These are phyloP conservation scores for Rhizopogon rudus DNA, from an alignment of 768 basidiomycete species.

Conservation along the genomic window DNA sequence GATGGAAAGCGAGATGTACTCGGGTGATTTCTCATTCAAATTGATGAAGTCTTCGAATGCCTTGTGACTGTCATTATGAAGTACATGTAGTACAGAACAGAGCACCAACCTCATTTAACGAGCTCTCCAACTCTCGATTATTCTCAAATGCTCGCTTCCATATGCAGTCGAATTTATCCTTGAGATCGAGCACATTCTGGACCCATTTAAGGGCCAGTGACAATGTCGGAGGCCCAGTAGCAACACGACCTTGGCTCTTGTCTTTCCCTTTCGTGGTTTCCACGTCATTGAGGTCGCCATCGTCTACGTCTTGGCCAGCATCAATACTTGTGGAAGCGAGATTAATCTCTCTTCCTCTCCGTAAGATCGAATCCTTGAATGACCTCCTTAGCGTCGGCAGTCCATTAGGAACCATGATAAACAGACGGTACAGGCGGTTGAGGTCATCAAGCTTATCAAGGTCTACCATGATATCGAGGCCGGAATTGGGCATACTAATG, in stretches of 20 bases:
- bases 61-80: slow-evolving; percentile 35
- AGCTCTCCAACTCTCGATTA: slow-evolving; percentile 75
- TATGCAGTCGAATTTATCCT: slow-evolving; percentile 83
- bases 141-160: slow-evolving; percentile 66
- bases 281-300: slow-evolving; percentile 30
- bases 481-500: slow-evolving; percentile 77
- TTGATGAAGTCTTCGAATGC: slow-evolving; percentile 94
- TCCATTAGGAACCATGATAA: slow-evolving; percentile 61
- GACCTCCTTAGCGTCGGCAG: slow-evolving; percentile 57
- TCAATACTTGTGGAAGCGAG: slow-evolving; percentile 44
- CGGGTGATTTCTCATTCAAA: slow-evolving; percentile 78
- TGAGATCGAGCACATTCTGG: slow-evolving; percentile 82
- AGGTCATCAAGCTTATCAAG: slow-evolving; percentile 72
- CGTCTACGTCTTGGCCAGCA: slow-evolving; percentile 29
- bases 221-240: slow-evolving; percentile 38
- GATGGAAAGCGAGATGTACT: slow-evolving; percentile 94
- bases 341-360: slow-evolving; percentile 79
- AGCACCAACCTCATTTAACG: slow-evolving; percentile 71
- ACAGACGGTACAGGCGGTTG: slow-evolving; percentile 74
- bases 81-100: background rate
- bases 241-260: slow-evolving; percentile 51
- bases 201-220: slow-evolving; percentile 86
- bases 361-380: slow-evolving; percentile 66
- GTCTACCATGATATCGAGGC: slow-evolving; percentile 85
- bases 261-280: slow-evolving; percentile 32